Percentiles rank a stretch among this genome's conserved stretches.
phyloP scores from a whole-genome alignment of 208 protist genomes.

The Acanthamoeba royreba region DNA sequence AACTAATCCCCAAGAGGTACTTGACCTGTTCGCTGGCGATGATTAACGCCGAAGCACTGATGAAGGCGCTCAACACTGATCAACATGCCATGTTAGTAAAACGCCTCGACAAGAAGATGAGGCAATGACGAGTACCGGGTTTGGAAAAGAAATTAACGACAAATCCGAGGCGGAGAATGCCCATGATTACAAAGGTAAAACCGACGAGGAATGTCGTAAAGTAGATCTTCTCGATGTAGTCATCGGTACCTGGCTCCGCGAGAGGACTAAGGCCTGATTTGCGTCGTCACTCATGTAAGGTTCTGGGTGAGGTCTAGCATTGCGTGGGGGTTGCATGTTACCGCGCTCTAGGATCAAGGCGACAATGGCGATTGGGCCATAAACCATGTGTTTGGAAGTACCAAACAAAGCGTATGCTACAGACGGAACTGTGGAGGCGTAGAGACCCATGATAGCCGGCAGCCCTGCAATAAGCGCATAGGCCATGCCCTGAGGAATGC shows the following conservation, averaged over 20 bases:
- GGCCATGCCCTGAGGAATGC: conserved; percentile 76
- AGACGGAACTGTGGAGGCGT: conserved; percentile 69
- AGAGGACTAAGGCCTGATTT: neutral
- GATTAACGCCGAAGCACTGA: conserved; percentile 65
- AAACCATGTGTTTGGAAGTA: conserved; percentile 54
- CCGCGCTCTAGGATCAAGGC: conserved; percentile 58
- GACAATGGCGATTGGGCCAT: conserved; percentile 72
- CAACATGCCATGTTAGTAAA: no score
- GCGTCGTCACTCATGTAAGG: conserved; percentile 36
- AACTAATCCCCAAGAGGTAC: conserved; percentile 61
- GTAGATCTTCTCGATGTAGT: neutral
- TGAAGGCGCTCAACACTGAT: conserved; percentile 70
- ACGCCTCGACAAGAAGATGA: no score
- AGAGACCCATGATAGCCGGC: conserved; percentile 72
- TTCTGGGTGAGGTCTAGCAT: conserved; percentile 50
- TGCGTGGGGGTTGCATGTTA: neutral
- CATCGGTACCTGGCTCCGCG: neutral
- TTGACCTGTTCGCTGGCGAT: conserved; percentile 68
- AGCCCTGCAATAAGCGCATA: conserved; percentile 71
- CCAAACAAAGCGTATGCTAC: conserved; percentile 73
- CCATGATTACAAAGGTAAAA: conserved; percentile 47
- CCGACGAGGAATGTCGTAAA: conserved; percentile 50
- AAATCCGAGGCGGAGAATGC: conserved; percentile 55
- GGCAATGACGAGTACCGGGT: neutral
- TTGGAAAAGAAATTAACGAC: conserved; percentile 62